Base-by-base conservation (phyloP, 192 early-diverging fungal species). In the Entomortierella beljakovae region DNA sequence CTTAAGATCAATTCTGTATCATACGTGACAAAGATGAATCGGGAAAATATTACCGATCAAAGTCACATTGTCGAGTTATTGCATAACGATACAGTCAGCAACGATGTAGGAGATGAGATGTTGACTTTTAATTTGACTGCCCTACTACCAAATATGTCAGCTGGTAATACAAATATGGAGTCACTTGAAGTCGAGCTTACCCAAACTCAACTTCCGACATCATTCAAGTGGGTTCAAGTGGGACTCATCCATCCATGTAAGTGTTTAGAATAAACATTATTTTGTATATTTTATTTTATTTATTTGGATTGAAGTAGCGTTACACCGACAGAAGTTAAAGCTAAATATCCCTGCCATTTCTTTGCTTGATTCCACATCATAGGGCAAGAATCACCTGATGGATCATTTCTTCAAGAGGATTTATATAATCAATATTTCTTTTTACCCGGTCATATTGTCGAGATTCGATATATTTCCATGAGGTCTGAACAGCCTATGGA, bases 391-490 rank as follows among this genome's bases (percentile, higher is more conserved):
- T n/a, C n/a, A n/a, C n/a, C n/a, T n/a, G 2, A 23, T 18, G 10
- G 31, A 35, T 18, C 8, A 4, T 57, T 34, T 16, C 32, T 8
- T 20, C 4, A 34, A 2, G 31, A 57, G 32, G 72, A 76, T 29
- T 1, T n/a, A 5, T 48, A 54, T 15, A 76, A 68, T 35, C 43
- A 57, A 26, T 76, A 63, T 15, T 63, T 25, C 54, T 69, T 68
- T 32, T 37, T 23, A 20, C 74, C 74, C 0, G 74, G 74, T 13
- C 61, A 77, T 16, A 64, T 37, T 29, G 51, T 77, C 15, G 66
- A 77, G 31, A 69, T 77, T 42, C 59, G 53, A 1, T 77, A 64
- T 49, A 64, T 56, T 0, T 61, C 74, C 11, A 10, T 76, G 3
- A 20, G 38, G 4, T 40, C 57, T n/a, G n/a, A n/a, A n/a, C n/a